Base-by-base conservation (phyloP, 2,329 filamentous ascomycete species). In the Alternaria arbusti region DNA sequence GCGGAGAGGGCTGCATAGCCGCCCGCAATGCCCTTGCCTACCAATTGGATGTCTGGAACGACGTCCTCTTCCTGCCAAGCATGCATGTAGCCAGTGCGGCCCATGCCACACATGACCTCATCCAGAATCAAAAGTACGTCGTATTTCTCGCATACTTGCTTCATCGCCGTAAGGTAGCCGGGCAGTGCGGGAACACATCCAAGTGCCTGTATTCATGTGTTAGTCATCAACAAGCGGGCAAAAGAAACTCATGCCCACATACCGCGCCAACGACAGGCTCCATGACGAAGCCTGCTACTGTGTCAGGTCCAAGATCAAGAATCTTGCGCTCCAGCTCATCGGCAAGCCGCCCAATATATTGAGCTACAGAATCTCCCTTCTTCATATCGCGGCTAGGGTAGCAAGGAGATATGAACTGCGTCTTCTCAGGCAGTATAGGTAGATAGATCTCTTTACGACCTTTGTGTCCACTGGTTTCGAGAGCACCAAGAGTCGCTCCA, bases 51-150 rank as follows among this genome's bases (percentile, higher is more conserved):
- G 70, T 92, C 90, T 0, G 90, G 90, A 1, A 84, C 82, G 6
- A 87, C 81, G 0, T 79, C 84, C 26, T 89, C 85, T 51, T 87
- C 83, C 68, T 90, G 83, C 85, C 87, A 91, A 2, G 87, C 86
- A 78, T 91, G 86, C 67, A 90, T 77, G 5, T 81, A 84, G 0
- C 88, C 89, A 0, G 84, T 85, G 1, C 88, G 81, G 1, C 89
- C 89, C 77, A 86, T 86, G 3, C 89, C 89, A 51, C 87, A 90
- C 90, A 94, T 92, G 47, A 93, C 85, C 74, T 95, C 92, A 71
- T 96, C 93, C 0, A 95, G 80, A 49, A 95, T 90, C n/a, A 96
- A 82, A 0, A 96, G 85, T 0, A 90, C 88, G 0, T 90, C 91
- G 72, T 95, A 84, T 64, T 87, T 87, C 56, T 90, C 85, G 75